Evolutionary conservation across 208 protist genomes (phyloP).

Genomic region (Trypanosomatidae sp.): DNA sequence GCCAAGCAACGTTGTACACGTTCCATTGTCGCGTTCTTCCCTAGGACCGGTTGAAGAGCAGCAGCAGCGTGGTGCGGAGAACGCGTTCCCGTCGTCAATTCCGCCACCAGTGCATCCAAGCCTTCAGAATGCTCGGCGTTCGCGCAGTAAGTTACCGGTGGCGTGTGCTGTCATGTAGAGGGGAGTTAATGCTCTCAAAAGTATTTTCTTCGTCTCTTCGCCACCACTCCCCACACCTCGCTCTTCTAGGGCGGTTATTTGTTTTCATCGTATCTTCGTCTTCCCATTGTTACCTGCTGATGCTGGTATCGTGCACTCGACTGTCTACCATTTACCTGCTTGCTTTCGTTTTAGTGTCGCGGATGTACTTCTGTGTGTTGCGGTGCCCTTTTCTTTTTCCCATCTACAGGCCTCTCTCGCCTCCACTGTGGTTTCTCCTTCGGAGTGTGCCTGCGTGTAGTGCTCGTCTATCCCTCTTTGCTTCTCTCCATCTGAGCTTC

Average conservation of each 20-base stretch:
- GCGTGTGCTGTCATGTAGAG: conserved; percentile 3
- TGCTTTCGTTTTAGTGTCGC: background rate
- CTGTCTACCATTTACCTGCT: background rate
- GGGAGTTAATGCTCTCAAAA: too few relatives aligned
- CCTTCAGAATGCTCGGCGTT: background rate
- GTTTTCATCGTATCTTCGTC: too few relatives aligned
- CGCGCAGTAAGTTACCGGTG: background rate
- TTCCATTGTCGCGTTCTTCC: too few relatives aligned
- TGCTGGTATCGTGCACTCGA: background rate
- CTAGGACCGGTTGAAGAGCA: too few relatives aligned
- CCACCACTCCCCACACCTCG: background rate
- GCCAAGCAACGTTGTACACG: background rate
- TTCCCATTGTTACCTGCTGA: background rate
- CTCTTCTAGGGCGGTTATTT: background rate
- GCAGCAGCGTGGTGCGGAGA: too few relatives aligned
- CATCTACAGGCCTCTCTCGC: background rate
- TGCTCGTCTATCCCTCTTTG: conserved; percentile 5
- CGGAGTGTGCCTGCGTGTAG: conserved; percentile 11
- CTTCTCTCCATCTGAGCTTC: background rate
- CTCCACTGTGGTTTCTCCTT: too few relatives aligned
- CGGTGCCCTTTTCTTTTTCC: conserved; percentile 3
- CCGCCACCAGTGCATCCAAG: background rate
- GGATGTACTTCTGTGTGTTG: background rate
- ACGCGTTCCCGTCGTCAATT: background rate
- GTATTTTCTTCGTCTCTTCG: background rate